These are phyloP conservation scores for Aurifilum marmelostoma DNA, from an alignment of 2,329 filamentous ascomycete genomes.

Conservation along the genomic window DNA sequence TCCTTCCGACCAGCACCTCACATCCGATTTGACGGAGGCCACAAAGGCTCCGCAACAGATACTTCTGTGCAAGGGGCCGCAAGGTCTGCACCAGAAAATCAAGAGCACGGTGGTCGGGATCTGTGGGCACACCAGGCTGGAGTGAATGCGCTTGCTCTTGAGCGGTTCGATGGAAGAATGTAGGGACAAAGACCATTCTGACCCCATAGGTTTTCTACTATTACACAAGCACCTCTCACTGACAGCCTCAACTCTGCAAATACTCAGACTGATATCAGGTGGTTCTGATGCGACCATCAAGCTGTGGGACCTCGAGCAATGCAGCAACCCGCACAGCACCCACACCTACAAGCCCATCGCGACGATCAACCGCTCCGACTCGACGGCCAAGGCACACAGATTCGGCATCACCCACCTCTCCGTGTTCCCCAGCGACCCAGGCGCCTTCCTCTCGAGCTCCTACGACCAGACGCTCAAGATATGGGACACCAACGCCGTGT, in stretches of 20 bases:
- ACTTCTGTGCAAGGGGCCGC: slow-evolving; percentile 32
- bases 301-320: slow-evolving; percentile 81
- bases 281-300: slow-evolving; percentile 83
- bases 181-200: no score
- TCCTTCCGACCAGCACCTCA: slow-evolving; percentile 69
- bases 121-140: slow-evolving; percentile 75
- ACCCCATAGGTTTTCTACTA: not conserved
- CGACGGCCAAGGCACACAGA: slow-evolving; percentile 50
- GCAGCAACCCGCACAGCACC: slow-evolving; percentile 46
- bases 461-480: slow-evolving; percentile 79
- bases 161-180: slow-evolving; percentile 80
- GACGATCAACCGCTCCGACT: slow-evolving; percentile 49
- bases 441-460: slow-evolving; percentile 75
- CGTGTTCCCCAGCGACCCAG: slow-evolving; percentile 78
- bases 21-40: slow-evolving; percentile 71
- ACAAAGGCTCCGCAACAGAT: slow-evolving; percentile 41
- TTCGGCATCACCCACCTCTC: slow-evolving; percentile 76
- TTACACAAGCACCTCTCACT: not conserved
- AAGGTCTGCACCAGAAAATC: slow-evolving; percentile 26
- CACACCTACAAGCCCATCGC: slow-evolving; percentile 60
- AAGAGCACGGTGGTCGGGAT: slow-evolving; percentile 40
- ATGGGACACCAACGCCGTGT: slow-evolving; percentile 68
- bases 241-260: slow-evolving; percentile 28
- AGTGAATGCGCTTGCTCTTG: slow-evolving; percentile 77
- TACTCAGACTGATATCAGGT: slow-evolving; percentile 73